These are phyloP conservation scores for Zea luxurians DNA, from an alignment of 176 grass and related monocot genomes.

Conservation along the genomic window DNA sequence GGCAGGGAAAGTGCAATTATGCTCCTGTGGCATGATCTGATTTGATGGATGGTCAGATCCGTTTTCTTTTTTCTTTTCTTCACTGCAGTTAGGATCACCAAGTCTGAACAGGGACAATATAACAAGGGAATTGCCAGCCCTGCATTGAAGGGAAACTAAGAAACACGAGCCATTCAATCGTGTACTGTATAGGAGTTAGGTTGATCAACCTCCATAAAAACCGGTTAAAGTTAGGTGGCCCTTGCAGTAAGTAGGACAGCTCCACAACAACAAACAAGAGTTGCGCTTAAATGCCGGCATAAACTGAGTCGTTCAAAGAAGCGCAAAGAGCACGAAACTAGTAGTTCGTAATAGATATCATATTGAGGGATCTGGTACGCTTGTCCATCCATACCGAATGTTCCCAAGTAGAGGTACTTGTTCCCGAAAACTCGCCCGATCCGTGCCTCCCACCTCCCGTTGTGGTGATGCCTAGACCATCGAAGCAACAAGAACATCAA, in stretches of 20 bases:
- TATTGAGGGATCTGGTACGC: not conserved
- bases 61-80: not conserved
- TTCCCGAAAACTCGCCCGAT: conserved; percentile 79
- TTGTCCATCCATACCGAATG: conserved; percentile 56
- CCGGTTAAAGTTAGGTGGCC: conserved; percentile 46
- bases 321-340: conserved; percentile 34
- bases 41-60: not conserved
- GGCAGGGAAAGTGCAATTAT: not conserved
- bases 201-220: conserved; percentile 49
- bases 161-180: conserved; percentile 49
- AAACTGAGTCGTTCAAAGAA: conserved; percentile 23
- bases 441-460: conserved; percentile 91
- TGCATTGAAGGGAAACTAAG: conserved; percentile 41
- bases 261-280: conserved; percentile 52
- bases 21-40: not conserved
- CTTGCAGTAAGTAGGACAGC: conserved; percentile 18
- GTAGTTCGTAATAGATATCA: not conserved
- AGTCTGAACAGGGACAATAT: not conserved
- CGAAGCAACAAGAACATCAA: not conserved
- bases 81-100: conserved; percentile 20
- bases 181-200: conserved; percentile 28
- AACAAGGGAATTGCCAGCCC: conserved; percentile 12
- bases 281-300: conserved; percentile 33
- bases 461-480: conserved; percentile 78
- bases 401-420: conserved; percentile 94